A percentile compares a stretch with the other conserved stretches of the same genome.
Conservation (phyloP, 2,329 filamentous ascomycete genomes). For the Corniculantispora saksenae region DNA sequence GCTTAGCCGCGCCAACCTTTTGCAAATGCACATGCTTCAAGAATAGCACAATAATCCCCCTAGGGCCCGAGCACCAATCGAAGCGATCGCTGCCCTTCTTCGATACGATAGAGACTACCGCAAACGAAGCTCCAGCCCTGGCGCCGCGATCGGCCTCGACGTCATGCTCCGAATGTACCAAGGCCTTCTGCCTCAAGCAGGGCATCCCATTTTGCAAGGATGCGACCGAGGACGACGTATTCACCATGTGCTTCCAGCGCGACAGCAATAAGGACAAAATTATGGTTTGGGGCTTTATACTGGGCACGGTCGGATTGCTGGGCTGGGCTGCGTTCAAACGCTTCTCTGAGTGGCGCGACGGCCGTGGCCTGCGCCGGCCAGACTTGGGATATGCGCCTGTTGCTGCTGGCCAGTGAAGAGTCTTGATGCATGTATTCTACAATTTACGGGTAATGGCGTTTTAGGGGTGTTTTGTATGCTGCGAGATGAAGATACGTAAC, state of each 20-base stretch:
- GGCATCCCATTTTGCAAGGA: conserved; percentile 64
- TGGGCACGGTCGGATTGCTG: conserved; percentile 58
- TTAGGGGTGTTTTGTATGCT: neutral
- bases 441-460: neutral
- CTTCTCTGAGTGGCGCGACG: conserved; percentile 43
- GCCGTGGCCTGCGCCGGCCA: conserved; percentile 32
- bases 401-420: conserved; percentile 22
- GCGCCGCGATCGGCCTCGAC: conserved; percentile 41
- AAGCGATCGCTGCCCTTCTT: conserved; percentile 28
- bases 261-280: conserved; percentile 67
- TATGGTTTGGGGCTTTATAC: conserved; percentile 65
- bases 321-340: conserved; percentile 60
- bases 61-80: conserved; percentile 47
- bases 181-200: conserved; percentile 62
- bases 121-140: conserved; percentile 24
- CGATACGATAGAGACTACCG: conserved; percentile 13
- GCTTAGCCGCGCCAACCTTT: conserved; percentile 60
- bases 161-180: conserved; percentile 63
- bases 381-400: conserved; percentile 34
- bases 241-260: conserved; percentile 66
- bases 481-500: neutral
- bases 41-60: conserved; percentile 67
- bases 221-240: conserved; percentile 61
- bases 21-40: conserved; percentile 73
- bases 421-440: conserved; percentile 17